These are phyloP conservation scores for Pleurotus platypus DNA, from an alignment of 768 basidiomycete genomes.

Conservation along the genomic window DNA sequence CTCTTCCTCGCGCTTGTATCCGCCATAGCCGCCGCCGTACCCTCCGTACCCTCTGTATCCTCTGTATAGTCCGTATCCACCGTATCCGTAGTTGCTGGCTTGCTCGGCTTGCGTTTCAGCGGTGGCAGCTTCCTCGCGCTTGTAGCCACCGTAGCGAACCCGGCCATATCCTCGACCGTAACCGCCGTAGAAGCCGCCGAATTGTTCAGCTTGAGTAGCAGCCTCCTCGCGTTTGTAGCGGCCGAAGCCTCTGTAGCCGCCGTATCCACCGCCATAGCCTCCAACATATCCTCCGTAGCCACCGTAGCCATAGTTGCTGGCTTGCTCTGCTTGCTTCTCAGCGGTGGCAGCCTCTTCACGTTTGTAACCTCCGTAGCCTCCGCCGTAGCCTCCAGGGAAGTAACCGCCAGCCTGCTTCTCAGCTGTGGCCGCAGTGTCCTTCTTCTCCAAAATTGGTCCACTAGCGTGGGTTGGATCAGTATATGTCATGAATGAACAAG, in stretches of 20 bases:
- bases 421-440: slow-evolving; percentile 4
- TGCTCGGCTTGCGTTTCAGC: neutral
- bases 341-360: neutral
- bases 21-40: neutral
- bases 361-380: neutral
- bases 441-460: neutral
- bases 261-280: neutral
- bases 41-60: neutral
- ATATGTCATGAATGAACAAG: neutral
- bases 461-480: neutral
- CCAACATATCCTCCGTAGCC: neutral
- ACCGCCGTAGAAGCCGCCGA: neutral
- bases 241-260: neutral
- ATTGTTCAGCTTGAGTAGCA: neutral
- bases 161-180: neutral
- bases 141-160: neutral
- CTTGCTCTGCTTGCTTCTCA: neutral
- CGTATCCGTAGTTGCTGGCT: neutral
- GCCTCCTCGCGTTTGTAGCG: neutral
- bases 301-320: neutral
- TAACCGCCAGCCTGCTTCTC: neutral
- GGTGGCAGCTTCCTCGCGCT: slow-evolving; percentile 6
- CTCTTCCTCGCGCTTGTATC: slow-evolving; percentile 5
- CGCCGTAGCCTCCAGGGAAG: neutral
- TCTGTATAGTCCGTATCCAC: neutral